These are phyloP conservation scores for Cladosporium sp. DNA, from an alignment of 2,329 filamentous ascomycete genomes.

Conservation along the genomic window DNA sequence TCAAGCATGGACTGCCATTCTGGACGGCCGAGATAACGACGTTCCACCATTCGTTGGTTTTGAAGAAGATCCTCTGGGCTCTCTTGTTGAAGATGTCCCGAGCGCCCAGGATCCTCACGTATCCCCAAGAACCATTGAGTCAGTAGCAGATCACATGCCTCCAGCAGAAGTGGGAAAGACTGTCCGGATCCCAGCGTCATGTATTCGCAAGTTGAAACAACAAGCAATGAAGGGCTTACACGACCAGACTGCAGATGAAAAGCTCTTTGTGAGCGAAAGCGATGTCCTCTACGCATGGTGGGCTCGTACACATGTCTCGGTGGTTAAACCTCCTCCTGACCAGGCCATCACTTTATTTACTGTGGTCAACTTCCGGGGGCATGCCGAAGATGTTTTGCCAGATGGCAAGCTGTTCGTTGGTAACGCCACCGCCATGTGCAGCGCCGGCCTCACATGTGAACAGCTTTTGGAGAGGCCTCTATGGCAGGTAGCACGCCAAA, in stretches of 20 bases:
- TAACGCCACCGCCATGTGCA: slow-evolving; percentile 4
- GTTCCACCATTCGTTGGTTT: slow-evolving; percentile 25
- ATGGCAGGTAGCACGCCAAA: slow-evolving; percentile 15
- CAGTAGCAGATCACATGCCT: not conserved
- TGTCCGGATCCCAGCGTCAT: slow-evolving; percentile 21
- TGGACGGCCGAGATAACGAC: slow-evolving; percentile 29
- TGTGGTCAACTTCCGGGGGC: slow-evolving; percentile 30
- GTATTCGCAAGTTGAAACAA: slow-evolving; percentile 24
- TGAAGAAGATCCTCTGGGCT: slow-evolving; percentile 26
- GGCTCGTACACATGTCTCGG: slow-evolving; percentile 19
- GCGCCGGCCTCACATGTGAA: slow-evolving; percentile 7
- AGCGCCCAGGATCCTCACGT: slow-evolving; percentile 25
- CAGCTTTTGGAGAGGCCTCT: slow-evolving; percentile 17
- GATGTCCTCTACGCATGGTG: slow-evolving; percentile 32
- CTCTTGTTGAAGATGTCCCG: slow-evolving; percentile 25
- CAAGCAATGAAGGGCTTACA: slow-evolving; percentile 23
- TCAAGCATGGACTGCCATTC: slow-evolving; percentile 28
- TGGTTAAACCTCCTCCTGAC: slow-evolving; percentile 8
- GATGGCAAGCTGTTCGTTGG: slow-evolving; percentile 8
- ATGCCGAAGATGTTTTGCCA: slow-evolving; percentile 20
- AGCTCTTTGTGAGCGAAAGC: slow-evolving; percentile 28
- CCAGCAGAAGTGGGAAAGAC: not conserved
- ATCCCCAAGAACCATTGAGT: slow-evolving; percentile 6
- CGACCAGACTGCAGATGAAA: slow-evolving; percentile 20
- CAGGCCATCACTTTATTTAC: slow-evolving; percentile 30